Evolutionary conservation across 495 filamentous ascomycete genomes (phyloP), one percentile per base, ranked within the genome.

Genomic region (Hypoxylon perforatum): DNA sequence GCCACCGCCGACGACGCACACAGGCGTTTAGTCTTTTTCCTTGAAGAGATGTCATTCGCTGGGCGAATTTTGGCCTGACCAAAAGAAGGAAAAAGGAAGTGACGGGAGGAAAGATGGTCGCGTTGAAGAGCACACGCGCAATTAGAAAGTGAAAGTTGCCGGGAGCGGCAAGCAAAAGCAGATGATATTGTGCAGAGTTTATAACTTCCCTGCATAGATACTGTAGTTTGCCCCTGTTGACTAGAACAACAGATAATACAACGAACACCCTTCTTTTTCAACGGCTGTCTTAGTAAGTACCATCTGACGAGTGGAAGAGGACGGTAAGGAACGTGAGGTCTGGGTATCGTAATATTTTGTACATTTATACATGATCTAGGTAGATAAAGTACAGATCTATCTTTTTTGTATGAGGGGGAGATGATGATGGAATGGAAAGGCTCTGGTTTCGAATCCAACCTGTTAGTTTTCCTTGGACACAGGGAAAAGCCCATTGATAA

Each of bases 161-260:
- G 51, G 56, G 61, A 44, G 46, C 42, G 49, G 56, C 30, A 60
- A 52, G 17, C 38, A 61, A 39, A 39, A 28, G 25, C 25, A 28
- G 35, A 57, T 48, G 56, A 49, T 64, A 53, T 63, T 30, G 61
- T 41, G 61, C 30, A 51, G 18, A 57, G 51, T 62, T 61, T 50
- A 68, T 23, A 9, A 30, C 65, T 45, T n/a, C 49, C 53, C 59
- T 28, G 25, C 25, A 28, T 28, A 28, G 25, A 46, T 64, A 64
- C 53, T 57, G 28, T 61, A 64, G 51, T 41, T 61, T 47, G 56
- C 51, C 56, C n/a, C 36, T 41, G 36, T 63, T 63, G 63, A 69
- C 60, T 69, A 69, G 56, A 64, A 49, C 50, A 58, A 38, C 56
- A 55, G 56, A 63, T 69, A 69, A 64, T 69, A 44, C 61, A 63